phyloP scores from a whole-genome alignment of 2,329 filamentous ascomycete genomes.

The Fusarium begoniae region DNA sequence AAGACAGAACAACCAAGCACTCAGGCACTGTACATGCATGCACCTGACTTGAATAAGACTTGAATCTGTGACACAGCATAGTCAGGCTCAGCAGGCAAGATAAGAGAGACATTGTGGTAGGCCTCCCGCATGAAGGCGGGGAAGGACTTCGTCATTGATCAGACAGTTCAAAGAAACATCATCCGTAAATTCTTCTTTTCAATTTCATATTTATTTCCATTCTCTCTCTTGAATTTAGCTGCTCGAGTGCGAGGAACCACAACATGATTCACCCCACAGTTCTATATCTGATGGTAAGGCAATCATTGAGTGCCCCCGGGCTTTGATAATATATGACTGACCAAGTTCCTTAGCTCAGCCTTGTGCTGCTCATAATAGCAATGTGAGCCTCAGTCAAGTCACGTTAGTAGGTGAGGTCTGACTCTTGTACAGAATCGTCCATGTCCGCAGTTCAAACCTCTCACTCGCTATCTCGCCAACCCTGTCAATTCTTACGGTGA shows the following conservation, averaged over 20 bases:
- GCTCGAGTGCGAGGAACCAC: not conserved
- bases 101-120: not conserved
- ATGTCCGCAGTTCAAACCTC: constrained; percentile 50
- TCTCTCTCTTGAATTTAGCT: no score
- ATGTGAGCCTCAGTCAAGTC: constrained; percentile 36
- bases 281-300: constrained; percentile 45
- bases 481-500: constrained; percentile 49
- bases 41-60: not conserved
- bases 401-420: not conserved
- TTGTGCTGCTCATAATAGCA: constrained; percentile 45
- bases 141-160: constrained; percentile 1
- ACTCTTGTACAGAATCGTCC: constrained; percentile 47
- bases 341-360: constrained; percentile 36
- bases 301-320: not conserved
- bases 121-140: constrained; percentile 25
- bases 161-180: not conserved
- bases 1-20: no score
- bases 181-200: not conserved
- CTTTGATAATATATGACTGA: not conserved
- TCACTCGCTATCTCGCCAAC: constrained; percentile 52
- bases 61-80: not conserved
- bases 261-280: constrained; percentile 44
- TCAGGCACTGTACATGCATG: not conserved
- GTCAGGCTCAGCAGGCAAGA: not conserved
- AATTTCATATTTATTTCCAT: not conserved